Percentiles rank a stretch among this genome's conserved stretches.
Evolutionary conservation across 768 basidiomycete genomes (phyloP).

Genomic region (Lactifluus piperatus): DNA sequence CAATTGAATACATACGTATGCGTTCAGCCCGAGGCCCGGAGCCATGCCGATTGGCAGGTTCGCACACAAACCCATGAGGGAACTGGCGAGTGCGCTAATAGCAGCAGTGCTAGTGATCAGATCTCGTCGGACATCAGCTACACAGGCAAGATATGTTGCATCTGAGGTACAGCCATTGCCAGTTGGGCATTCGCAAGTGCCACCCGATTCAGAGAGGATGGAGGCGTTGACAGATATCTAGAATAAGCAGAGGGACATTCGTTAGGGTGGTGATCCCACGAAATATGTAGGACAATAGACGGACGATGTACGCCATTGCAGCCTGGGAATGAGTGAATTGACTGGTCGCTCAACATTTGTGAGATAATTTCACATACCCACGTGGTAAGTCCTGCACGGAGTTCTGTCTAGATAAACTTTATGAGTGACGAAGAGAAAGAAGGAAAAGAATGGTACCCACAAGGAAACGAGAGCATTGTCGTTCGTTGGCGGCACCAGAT

Average conservation of each 20-base stretch:
- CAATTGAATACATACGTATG: conserved; percentile 46
- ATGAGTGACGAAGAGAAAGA: not conserved
- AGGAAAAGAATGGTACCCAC: conserved; percentile 18
- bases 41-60: conserved; percentile 89
- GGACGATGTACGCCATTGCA: conserved; percentile 78
- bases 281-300: not conserved
- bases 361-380: conserved; percentile 43
- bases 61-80: conserved; percentile 76
- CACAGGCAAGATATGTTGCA: conserved; percentile 45
- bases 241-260: not conserved
- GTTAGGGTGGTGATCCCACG: not conserved
- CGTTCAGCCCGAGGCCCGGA: conserved; percentile 77
- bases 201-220: conserved; percentile 68
- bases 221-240: conserved; percentile 83
- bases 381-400: conserved; percentile 73
- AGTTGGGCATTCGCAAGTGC: conserved; percentile 68
- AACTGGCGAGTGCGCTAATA: conserved; percentile 62
- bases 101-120: conserved; percentile 80
- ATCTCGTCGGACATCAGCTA: conserved; percentile 54
- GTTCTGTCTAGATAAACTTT: conserved; percentile 46
- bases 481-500: conserved; percentile 27
- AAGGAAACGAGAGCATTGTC: conserved; percentile 28
- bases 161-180: conserved; percentile 48
- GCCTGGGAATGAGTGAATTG: conserved; percentile 34
- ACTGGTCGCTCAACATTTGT: conserved; percentile 11